Percentiles rank a stretch among this genome's conserved stretches.
These are phyloP conservation scores for Aspergillus kassunensis DNA, from an alignment of 495 filamentous ascomycete genomes.

Conservation along the genomic window DNA sequence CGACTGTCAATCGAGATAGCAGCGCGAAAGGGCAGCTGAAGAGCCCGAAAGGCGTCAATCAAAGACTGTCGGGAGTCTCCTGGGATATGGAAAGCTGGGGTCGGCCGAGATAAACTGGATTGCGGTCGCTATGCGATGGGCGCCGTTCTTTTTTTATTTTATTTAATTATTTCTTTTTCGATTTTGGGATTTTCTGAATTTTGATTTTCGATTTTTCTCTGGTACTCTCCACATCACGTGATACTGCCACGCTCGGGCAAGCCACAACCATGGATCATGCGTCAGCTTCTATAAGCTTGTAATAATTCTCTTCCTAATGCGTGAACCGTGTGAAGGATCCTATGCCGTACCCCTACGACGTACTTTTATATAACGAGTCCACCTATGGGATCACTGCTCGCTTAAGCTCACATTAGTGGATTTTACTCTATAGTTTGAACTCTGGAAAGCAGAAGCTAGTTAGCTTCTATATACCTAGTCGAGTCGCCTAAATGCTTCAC, in stretches of 20 bases:
- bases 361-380: constrained; percentile 2
- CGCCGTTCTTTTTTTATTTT: constrained; percentile 19
- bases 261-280: not conserved
- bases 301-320: too few relatives aligned
- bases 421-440: not conserved
- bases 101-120: constrained; percentile 17
- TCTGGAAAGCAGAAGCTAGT: too few relatives aligned
- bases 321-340: too few relatives aligned
- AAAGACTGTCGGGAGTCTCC: not conserved
- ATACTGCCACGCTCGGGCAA: constrained; percentile 11
- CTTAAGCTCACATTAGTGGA: constrained; percentile 11
- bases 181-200: constrained; percentile 18
- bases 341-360: too few relatives aligned
- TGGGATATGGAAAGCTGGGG: constrained; percentile 12
- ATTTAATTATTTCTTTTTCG: constrained; percentile 19
- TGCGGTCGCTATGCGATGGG: constrained; percentile 15
- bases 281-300: too few relatives aligned
- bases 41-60: not conserved
- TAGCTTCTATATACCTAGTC: too few relatives aligned
- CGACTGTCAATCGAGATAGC: constrained; percentile 14
- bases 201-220: constrained; percentile 19
- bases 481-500: too few relatives aligned
- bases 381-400: constrained; percentile 3
- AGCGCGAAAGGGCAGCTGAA: constrained; percentile 3
- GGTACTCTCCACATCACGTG: constrained; percentile 14